Evolutionary conservation across 257 asterid species (phyloP), one percentile per base, ranked within the genome.

Genomic region (Knoxia roxburghii): DNA sequence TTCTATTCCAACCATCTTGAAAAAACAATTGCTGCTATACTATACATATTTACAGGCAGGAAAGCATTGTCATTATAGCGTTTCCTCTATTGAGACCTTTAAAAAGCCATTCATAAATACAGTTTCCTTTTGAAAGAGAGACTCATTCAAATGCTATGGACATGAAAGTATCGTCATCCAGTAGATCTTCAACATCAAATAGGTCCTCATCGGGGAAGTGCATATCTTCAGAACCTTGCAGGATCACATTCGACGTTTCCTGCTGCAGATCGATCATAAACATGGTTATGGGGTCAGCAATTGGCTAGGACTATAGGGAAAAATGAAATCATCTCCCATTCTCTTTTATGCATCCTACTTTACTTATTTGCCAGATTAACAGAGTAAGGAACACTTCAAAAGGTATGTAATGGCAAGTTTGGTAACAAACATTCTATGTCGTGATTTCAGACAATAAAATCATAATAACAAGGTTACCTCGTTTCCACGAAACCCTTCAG

Each of bases 101-200:
- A n/a, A n/a, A n/a, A n/a, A 17, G 13, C 7, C 39, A 46, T 14
- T 6, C 56, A 30, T 13, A 53, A 41, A 15, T 40, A 66, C 33
- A 41, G 70, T 43, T 37, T 40, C 50, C n/a, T n/a, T 61, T 8
- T 24, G 7, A 39, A 29, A 48, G 50, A 37, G 27, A 61, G 50
- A 55, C 71, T 92, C 86, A 83, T 65, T 84, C 84, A 65, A 86
- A 87, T 43, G 94, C 77, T 61, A 83, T 72, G 65, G 96, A 82
- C 96, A 92, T 92, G 78, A 89, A 87, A 59, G 87, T 82, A 53
- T 89, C 97, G 52, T 89, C 96, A 61, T 89, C 95, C 78, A 85
- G 75, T 65, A 92, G 68, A 64, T 85, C 64, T 17, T 76, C 83
- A 23, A 92, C 72, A 48, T 92, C 97, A 20, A 92, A 65, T 21